Conservation (phyloP, 129 eudicot genomes). For the Centaurea solstitialis region DNA sequence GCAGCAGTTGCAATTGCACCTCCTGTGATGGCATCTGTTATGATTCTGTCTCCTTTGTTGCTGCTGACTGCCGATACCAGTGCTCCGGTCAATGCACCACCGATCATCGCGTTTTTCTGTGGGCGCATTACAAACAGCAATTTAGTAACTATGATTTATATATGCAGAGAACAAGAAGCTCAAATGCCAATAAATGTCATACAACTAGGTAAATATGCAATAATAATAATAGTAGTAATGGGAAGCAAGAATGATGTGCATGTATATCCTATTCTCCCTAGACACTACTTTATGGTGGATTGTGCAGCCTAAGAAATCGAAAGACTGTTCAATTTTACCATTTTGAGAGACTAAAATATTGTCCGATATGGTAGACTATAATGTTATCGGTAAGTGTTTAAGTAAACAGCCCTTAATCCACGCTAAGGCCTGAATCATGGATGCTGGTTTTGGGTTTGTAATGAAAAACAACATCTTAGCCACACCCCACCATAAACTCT, state of each 20-base stretch:
- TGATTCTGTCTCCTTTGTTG: slow-evolving; percentile 61
- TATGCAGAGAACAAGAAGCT: not conserved
- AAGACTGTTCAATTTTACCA: no score
- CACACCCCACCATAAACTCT: not conserved
- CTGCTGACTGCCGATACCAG: slow-evolving; percentile 57
- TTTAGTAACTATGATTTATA: not conserved
- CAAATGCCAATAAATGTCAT: not conserved
- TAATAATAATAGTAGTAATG: not conserved
- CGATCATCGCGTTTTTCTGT: slow-evolving; percentile 81
- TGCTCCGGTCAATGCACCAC: slow-evolving; percentile 87
- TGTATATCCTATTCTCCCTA: not conserved
- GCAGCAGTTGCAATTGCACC: slow-evolving; percentile 95
- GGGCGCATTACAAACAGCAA: not conserved
- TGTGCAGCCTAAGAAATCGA: no score
- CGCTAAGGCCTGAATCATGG: no score
- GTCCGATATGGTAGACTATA: no score
- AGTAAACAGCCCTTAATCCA: no score
- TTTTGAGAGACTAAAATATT: no score
- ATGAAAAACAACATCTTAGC: not conserved
- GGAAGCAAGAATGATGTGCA: not conserved
- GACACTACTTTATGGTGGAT: not conserved
- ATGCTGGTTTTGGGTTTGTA: no score
- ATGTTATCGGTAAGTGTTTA: no score
- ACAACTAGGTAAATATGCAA: not conserved
- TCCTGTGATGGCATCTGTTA: slow-evolving; percentile 84